Evolutionary conservation across 345 rosid genomes (phyloP).

Genomic region (Cardamine chenopodiifolia): DNA sequence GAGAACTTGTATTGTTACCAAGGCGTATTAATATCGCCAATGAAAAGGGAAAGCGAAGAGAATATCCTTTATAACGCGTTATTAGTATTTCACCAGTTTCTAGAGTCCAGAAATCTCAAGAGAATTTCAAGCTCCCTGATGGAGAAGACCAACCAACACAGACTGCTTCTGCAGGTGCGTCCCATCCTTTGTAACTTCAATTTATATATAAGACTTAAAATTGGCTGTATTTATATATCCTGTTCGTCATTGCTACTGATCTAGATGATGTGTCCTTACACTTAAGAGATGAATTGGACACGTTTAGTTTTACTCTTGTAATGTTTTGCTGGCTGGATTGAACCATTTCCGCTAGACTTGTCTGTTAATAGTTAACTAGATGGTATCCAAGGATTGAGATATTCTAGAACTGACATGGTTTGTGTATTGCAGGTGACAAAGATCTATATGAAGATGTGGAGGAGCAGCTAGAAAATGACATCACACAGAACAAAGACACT

Average conservation of each 20-base stretch:
- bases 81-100: constrained; percentile 40
- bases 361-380: not conserved
- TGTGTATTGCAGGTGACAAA: constrained; percentile 20
- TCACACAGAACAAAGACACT: constrained; percentile 16
- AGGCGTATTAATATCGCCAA: constrained; percentile 66
- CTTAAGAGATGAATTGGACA: too few relatives aligned
- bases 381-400: not conserved
- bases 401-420: not conserved
- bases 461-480: constrained; percentile 3
- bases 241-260: not conserved
- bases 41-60: constrained; percentile 88
- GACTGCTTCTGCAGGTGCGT: constrained; percentile 42
- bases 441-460: constrained; percentile 14
- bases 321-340: not conserved
- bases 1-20: constrained; percentile 60
- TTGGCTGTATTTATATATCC: not conserved
- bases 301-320: not conserved
- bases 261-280: not conserved
- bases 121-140: not conserved
- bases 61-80: constrained; percentile 65
- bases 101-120: constrained; percentile 46
- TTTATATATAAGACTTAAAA: not conserved
- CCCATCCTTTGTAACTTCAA: not conserved
- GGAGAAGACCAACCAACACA: constrained; percentile 31
- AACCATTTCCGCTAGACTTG: not conserved